phyloP scores from a whole-genome alignment of 2,329 filamentous ascomycete species.

The Colletotrichum chlorophyti region DNA sequence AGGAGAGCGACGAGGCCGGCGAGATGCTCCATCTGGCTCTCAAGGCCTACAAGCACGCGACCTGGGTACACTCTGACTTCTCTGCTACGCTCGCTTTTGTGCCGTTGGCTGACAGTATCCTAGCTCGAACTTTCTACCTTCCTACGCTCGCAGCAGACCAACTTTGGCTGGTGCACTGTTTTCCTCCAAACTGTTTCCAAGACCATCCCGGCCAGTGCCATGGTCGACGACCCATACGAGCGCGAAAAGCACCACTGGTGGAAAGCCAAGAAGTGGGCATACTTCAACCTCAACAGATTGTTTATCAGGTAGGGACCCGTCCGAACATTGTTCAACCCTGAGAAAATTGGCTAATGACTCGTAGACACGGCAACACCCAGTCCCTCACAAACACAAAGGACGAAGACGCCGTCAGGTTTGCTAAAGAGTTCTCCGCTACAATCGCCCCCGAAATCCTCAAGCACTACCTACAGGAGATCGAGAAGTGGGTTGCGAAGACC shows the following conservation, averaged over 20 bases:
- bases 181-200: conserved; percentile 93
- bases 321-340: background rate
- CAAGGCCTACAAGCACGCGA: conserved; percentile 98
- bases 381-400: conserved; percentile 74
- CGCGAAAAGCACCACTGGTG: conserved; percentile 97
- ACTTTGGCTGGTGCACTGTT: conserved; percentile 94
- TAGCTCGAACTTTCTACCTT: conserved; percentile 85
- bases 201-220: conserved; percentile 76
- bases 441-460: conserved; percentile 97
- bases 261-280: conserved; percentile 99
- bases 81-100: background rate
- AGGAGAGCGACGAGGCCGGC: conserved; percentile 91
- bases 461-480: conserved; percentile 91
- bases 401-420: conserved; percentile 80
- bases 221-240: conserved; percentile 80
- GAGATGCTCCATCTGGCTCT: conserved; percentile 96
- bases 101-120: conserved; percentile 39
- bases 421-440: conserved; percentile 87
- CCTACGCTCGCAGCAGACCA: conserved; percentile 80
- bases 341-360: conserved; percentile 34
- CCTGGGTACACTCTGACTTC: conserved; percentile 68
- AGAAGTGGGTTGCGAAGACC: conserved; percentile 96
- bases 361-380: conserved; percentile 79
- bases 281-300: conserved; percentile 94
- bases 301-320: conserved; percentile 76